Conservation (phyloP, 1,284 basidiomycete species). For the Hemileccinum hortonii region DNA sequence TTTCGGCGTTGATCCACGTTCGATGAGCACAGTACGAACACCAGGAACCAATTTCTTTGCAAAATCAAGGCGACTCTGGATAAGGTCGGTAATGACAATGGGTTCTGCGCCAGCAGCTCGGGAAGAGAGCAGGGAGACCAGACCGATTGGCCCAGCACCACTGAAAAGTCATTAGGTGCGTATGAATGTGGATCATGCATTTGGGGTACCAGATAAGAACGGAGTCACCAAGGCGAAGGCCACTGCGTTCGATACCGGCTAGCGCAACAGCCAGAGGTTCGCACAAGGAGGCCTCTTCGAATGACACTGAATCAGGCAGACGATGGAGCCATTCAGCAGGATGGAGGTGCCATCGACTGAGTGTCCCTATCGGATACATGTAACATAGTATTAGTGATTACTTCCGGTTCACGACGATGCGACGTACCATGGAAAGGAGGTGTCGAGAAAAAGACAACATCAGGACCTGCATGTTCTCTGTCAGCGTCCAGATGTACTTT, state of each 20-base stretch:
- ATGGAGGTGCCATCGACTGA: slow-evolving; percentile 61
- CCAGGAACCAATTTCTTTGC: slow-evolving; percentile 78
- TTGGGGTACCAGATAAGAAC: slow-evolving; percentile 51
- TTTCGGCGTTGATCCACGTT: slow-evolving; percentile 42
- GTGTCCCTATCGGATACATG: slow-evolving; percentile 41
- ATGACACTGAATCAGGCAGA: slow-evolving; percentile 56
- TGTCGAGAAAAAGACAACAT: slow-evolving; percentile 67
- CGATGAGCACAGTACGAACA: slow-evolving; percentile 54
- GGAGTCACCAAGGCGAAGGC: slow-evolving; percentile 59
- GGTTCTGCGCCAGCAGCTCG: slow-evolving; percentile 78
- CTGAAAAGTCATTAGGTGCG: slow-evolving; percentile 32
- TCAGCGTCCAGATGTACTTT: slow-evolving; percentile 5
- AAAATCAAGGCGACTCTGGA: slow-evolving; percentile 77
- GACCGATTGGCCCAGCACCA: slow-evolving; percentile 84
- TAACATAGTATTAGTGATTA: slow-evolving; percentile 1
- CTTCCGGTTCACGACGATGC: neutral
- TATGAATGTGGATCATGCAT: neutral
- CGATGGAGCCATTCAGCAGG: slow-evolving; percentile 65
- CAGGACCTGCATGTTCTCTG: slow-evolving; percentile 35
- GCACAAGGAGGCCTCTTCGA: slow-evolving; percentile 63
- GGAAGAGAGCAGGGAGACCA: slow-evolving; percentile 76
- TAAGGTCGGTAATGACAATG: slow-evolving; percentile 78
- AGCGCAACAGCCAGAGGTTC: slow-evolving; percentile 63
- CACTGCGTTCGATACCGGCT: slow-evolving; percentile 61
- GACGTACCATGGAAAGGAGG: slow-evolving; percentile 57